Percentiles rank a stretch among this genome's conserved stretches.
Conservation (phyloP, 2,329 filamentous ascomycete genomes). For the Penicillium hesseltinei region DNA sequence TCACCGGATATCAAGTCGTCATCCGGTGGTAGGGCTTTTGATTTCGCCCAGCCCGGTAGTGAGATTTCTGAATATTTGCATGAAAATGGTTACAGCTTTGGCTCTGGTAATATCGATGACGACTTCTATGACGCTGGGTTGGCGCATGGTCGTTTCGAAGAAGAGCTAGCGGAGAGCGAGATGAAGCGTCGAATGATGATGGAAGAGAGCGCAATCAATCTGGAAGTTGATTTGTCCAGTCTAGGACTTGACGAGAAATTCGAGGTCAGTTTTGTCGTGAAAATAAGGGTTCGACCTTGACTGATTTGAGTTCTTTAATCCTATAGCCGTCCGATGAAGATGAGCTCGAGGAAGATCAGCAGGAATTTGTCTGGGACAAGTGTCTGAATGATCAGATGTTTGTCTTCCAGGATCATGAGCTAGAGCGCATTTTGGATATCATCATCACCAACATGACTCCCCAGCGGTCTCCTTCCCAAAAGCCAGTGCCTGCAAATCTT, state of each 20-base stretch:
- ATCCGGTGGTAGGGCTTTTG: slow-evolving; percentile 87
- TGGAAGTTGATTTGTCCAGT: slow-evolving; percentile 94
- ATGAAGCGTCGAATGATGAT: slow-evolving; percentile 91
- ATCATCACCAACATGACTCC: slow-evolving; percentile 98
- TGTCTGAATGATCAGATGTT: slow-evolving; percentile 99
- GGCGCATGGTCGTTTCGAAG: slow-evolving; percentile 89
- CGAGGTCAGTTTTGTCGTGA: slow-evolving; percentile 59
- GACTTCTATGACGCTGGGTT: slow-evolving; percentile 95
- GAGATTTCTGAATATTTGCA: slow-evolving; percentile 96
- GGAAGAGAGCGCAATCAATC: slow-evolving; percentile 96
- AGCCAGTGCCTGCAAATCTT: slow-evolving; percentile 95
- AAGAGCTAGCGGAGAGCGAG: slow-evolving; percentile 95
- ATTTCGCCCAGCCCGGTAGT: slow-evolving; percentile 92
- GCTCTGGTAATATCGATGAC: slow-evolving; percentile 50
- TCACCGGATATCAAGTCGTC: slow-evolving; percentile 96
- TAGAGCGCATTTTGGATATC: slow-evolving; percentile 88
- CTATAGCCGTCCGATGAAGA: slow-evolving; percentile 69
- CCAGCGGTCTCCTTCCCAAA: slow-evolving; percentile 91
- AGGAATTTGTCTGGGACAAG: slow-evolving; percentile 93
- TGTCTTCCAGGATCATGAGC: slow-evolving; percentile 92
- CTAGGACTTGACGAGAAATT: slow-evolving; percentile 93
- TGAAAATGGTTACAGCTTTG: slow-evolving; percentile 78
- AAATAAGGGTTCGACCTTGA: background rate
- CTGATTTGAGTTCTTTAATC: background rate
- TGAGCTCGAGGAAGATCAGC: slow-evolving; percentile 81